These are phyloP conservation scores for Fusarium miscanthi DNA, from an alignment of 2,329 filamentous ascomycete genomes.

Conservation along the genomic window DNA sequence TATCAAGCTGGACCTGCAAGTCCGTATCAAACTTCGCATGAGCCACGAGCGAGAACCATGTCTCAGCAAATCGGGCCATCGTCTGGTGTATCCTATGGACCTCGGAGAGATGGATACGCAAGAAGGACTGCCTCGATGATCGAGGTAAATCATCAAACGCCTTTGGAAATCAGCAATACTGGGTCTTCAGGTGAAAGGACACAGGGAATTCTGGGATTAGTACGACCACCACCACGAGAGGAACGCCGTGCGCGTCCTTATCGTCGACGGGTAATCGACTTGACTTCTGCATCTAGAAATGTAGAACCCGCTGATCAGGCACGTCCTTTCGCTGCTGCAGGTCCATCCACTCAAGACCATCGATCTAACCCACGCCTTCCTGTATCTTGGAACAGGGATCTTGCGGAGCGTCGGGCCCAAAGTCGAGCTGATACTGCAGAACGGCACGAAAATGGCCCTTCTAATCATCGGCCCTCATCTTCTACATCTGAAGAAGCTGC, in stretches of 20 bases:
- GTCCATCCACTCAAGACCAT: not conserved
- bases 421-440: not conserved
- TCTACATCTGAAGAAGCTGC: accelerated
- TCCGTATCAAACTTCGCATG: accelerated
- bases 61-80: not conserved
- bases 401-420: accelerated
- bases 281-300: not conserved
- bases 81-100: accelerated
- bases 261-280: accelerated
- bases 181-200: not conserved
- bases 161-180: not conserved
- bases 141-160: accelerated
- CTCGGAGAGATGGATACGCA: not conserved
- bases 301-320: not conserved
- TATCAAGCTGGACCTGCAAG: not conserved
- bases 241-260: not conserved
- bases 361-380: not conserved
- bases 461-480: accelerated
- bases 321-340: not conserved
- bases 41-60: accelerated
- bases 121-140: not conserved
- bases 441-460: not conserved
- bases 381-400: not conserved
- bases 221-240: not conserved
- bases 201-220: not conserved